Evolutionary conservation across 352 stramenopile genomes (phyloP).

Genomic region (Phytophthora ramorum): DNA sequence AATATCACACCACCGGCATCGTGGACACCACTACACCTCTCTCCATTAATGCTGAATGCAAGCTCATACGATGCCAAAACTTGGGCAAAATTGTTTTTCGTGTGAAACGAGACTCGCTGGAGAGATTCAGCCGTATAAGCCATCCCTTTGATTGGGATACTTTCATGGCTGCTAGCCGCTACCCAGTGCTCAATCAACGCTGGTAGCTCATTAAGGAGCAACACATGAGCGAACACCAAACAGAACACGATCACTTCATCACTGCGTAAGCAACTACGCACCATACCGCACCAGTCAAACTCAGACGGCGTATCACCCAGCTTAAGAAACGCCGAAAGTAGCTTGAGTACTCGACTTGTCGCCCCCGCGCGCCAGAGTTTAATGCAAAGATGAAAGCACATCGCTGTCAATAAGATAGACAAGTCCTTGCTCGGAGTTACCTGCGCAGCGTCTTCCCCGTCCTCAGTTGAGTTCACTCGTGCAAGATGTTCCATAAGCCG

Average conservation of each 20-base stretch:
- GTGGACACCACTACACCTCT: background rate
- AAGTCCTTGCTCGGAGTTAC: conserved; percentile 12
- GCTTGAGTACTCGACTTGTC: conserved; percentile 20
- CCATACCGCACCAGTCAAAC: conserved; percentile 33
- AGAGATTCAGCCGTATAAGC: conserved; percentile 37
- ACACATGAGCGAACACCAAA: conserved; percentile 31
- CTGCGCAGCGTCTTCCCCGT: background rate
- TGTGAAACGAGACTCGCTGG: background rate
- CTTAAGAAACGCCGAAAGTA: conserved; percentile 39
- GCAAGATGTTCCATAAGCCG: conserved; percentile 45
- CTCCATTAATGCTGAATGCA: conserved; percentile 30
- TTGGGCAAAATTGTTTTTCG: conserved; percentile 12
- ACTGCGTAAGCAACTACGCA: conserved; percentile 26
- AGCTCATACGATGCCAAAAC: conserved; percentile 34
- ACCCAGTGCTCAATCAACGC: conserved; percentile 40
- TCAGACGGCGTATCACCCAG: conserved; percentile 26
- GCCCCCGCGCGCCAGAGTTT: conserved; percentile 42
- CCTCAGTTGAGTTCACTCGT: conserved; percentile 8
- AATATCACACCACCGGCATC: conserved; percentile 36
- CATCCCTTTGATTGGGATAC: conserved; percentile 36
- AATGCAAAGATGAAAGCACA: conserved; percentile 44
- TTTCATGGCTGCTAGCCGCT: conserved; percentile 23
- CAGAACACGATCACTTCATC: conserved; percentile 30
- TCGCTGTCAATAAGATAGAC: conserved; percentile 42
- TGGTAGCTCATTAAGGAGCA: conserved; percentile 40